phyloP scores from a whole-genome alignment of 2,329 filamentous ascomycete species.

The Helotiales sp. region DNA sequence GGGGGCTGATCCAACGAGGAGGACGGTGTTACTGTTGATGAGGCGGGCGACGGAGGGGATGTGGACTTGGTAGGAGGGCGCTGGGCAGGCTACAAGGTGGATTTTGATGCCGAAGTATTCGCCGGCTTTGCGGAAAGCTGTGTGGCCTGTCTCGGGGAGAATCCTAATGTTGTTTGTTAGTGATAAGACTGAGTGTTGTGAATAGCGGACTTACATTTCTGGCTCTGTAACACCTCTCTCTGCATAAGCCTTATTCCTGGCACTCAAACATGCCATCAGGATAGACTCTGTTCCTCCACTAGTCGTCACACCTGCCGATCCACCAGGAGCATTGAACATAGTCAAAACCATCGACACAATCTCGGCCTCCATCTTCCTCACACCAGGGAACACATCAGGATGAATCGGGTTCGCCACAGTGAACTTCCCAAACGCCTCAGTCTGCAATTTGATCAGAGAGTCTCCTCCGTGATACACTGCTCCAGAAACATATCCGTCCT shows the following conservation, averaged over 20 bases:
- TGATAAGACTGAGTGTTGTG: neutral
- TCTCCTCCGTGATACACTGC: slow-evolving; percentile 96
- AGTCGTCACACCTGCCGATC: slow-evolving; percentile 85
- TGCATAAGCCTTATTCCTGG: slow-evolving; percentile 83
- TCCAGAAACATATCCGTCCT: slow-evolving; percentile 91
- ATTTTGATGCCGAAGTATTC: slow-evolving; percentile 97
- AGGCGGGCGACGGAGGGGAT: slow-evolving; percentile 77
- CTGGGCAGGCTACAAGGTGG: slow-evolving; percentile 85
- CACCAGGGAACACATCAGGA: slow-evolving; percentile 96
- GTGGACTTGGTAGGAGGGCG: slow-evolving; percentile 84
- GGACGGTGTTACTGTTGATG: slow-evolving; percentile 90
- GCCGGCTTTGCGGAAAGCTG: slow-evolving; percentile 93
- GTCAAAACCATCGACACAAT: slow-evolving; percentile 92
- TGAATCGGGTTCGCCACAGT: slow-evolving; percentile 96
- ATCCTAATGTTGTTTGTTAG: slow-evolving; percentile 68
- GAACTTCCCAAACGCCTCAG: slow-evolving; percentile 91
- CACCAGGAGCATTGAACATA: slow-evolving; percentile 88
- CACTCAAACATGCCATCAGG: slow-evolving; percentile 90
- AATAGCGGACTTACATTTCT: slow-evolving; percentile 73
- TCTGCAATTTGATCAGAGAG: slow-evolving; percentile 80
- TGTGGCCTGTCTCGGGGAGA: slow-evolving; percentile 90
- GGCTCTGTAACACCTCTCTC: slow-evolving; percentile 91
- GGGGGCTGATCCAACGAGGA: slow-evolving; percentile 92
- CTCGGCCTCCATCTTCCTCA: slow-evolving; percentile 99
- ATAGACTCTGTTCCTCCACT: slow-evolving; percentile 96